These are phyloP conservation scores for Boechera stricta DNA, from an alignment of 345 rosid genomes.

Conservation along the genomic window DNA sequence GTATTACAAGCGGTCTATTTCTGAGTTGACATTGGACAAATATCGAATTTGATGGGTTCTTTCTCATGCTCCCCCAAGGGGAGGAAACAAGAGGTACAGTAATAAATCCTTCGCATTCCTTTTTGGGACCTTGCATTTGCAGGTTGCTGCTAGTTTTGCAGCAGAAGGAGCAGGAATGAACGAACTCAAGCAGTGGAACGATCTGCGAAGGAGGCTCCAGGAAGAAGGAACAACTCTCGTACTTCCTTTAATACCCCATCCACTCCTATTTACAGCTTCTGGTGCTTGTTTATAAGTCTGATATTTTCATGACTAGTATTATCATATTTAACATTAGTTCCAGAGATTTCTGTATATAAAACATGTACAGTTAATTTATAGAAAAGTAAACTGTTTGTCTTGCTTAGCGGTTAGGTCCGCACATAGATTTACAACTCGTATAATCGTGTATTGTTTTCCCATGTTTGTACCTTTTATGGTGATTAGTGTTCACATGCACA, in stretches of 20 bases:
- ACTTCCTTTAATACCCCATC: conserved; percentile 59
- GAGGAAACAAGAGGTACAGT: no score
- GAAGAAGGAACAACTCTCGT: conserved; percentile 75
- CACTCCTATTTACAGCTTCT: background rate
- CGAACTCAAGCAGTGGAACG: conserved; percentile 86
- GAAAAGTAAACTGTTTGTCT: background rate
- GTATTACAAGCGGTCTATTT: no score
- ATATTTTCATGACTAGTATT: background rate
- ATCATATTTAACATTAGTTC: background rate
- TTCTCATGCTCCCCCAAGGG: no score
- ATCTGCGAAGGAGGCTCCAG: conserved; percentile 82
- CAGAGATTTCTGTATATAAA: conserved; percentile 16
- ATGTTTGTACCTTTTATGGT: no score
- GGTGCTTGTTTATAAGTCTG: background rate
- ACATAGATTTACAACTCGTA: no score
- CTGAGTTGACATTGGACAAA: no score
- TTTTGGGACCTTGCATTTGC: conserved; percentile 6
- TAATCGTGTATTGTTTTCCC: no score
- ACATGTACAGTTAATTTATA: conserved; percentile 12
- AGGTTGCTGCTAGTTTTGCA: conserved; percentile 92
- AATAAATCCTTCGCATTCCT: no score
- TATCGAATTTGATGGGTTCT: no score
- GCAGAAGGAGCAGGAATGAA: conserved; percentile 69
- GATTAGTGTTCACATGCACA: no score
- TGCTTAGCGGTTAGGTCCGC: no score